Evolutionary conservation across 148 eudicot genomes (phyloP).

Genomic region (Silene conica): DNA sequence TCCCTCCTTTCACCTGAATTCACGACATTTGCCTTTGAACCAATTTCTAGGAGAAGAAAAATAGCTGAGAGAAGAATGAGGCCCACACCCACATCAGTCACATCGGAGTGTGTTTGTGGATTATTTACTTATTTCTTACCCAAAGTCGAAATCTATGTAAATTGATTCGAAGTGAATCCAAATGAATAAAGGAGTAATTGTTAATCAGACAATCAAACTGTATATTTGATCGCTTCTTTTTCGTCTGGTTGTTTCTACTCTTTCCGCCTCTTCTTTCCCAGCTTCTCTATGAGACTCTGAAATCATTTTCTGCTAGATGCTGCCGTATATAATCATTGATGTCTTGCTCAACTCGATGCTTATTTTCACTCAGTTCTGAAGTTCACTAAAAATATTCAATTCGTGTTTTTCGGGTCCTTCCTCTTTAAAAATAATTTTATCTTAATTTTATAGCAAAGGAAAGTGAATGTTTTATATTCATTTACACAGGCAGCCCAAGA

Average conservation of each 20-base stretch:
- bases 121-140: not conserved
- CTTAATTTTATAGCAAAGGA: not conserved
- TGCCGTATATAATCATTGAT: not conserved
- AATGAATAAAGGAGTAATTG: not conserved
- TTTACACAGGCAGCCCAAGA: constrained; percentile 90
- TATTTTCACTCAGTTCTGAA: not conserved
- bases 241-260: not conserved
- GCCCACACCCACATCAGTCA: not conserved
- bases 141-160: too few relatives aligned
- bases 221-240: not conserved
- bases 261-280: not conserved
- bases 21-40: not conserved
- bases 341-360: constrained; percentile 1
- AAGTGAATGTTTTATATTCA: constrained; percentile 10
- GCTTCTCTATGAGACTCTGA: not conserved
- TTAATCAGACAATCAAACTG: constrained; percentile 2
- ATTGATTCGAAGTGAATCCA: too few relatives aligned
- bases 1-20: not conserved
- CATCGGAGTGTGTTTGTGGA: not conserved
- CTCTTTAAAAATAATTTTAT: not conserved
- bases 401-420: not conserved
- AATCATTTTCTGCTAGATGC: not conserved
- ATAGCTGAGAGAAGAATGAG: not conserved
- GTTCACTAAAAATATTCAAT: not conserved
- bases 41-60: not conserved